Evolutionary conservation across 1,284 basidiomycete species (phyloP).

Genomic region (Ganoderma leucocontextum): DNA sequence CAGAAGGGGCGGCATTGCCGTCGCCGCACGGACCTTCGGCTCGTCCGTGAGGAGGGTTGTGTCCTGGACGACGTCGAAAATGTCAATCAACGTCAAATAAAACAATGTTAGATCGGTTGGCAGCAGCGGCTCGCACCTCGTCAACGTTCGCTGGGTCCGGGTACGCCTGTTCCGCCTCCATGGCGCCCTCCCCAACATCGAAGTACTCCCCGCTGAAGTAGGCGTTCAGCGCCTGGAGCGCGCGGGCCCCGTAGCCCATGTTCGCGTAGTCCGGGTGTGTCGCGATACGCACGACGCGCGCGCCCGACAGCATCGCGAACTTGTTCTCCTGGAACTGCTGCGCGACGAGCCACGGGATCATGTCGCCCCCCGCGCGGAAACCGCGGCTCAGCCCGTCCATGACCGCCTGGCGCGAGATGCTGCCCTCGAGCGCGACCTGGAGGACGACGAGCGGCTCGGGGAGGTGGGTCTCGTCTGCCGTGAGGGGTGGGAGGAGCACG

Average conservation of each 20-base stretch:
- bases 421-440: slow-evolving; percentile 96
- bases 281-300: slow-evolving; percentile 92
- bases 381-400: slow-evolving; percentile 88
- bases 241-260: slow-evolving; percentile 98
- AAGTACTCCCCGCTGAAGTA: slow-evolving; percentile 96
- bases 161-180: slow-evolving; percentile 64
- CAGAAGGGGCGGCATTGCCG: slow-evolving; percentile 92
- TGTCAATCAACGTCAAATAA: not conserved
- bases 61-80: slow-evolving; percentile 38
- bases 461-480: slow-evolving; percentile 85
- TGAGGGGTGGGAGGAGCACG: slow-evolving; percentile 91
- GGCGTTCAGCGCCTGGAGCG: slow-evolving; percentile 85
- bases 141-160: slow-evolving; percentile 68
- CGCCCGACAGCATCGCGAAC: slow-evolving; percentile 93
- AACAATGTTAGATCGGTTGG: not conserved
- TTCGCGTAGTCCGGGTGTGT: slow-evolving; percentile 96
- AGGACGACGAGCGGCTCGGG: slow-evolving; percentile 96
- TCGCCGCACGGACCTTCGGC: slow-evolving; percentile 77
- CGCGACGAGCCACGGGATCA: slow-evolving; percentile 97
- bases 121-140: slow-evolving; percentile 52
- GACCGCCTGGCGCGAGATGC: slow-evolving; percentile 88
- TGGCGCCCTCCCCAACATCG: slow-evolving; percentile 79
- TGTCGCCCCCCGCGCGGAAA: slow-evolving; percentile 88
- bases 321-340: slow-evolving; percentile 98
- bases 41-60: slow-evolving; percentile 75